Base-by-base conservation (phyloP, 1,284 basidiomycete species). In the Ceratobasidium sp. region DNA sequence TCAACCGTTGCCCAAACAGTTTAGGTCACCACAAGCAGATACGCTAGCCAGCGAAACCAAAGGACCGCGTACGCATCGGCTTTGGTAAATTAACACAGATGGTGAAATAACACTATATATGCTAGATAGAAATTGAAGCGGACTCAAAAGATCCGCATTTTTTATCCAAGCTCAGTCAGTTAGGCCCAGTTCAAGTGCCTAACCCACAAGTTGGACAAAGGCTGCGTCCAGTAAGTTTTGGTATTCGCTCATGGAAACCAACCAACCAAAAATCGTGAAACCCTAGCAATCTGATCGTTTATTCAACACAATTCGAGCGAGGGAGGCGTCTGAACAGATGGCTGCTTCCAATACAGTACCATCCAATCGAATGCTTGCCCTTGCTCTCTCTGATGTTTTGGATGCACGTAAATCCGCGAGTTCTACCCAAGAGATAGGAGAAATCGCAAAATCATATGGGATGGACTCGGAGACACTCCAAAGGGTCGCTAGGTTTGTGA, bases 61-160 rank as follows among this genome's bases (percentile, higher is more conserved):
- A 75, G 82, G 80, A 60, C 79, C 53, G 8, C 29, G 64, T 68
- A 83, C 79, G 83, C 87, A 85, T 68, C 34, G 50, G 71, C 65
- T 55, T 13, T 40, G 65, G 45, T 38, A 60, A 40, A 20, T 34
- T n/a, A n/a, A 42, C 32, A n/a, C 60, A 27, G 34, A 32, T 49
- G 22, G 40, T 42, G 25, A 25, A 20, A 25, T 34, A 20, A n/a
- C 25, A 25, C 25, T 20, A 3, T 15, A 35, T 31, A 35, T 15
- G 25, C 20, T 8, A 49, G n/a, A 27, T 74, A 93, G 92, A 80
- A 2, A 87, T 93, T 72, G 80, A 86, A 70, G 78, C 77, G 71
- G 92, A 94, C 75, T 85, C 86, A 6, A 82, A 81, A 72, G 92
- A 94, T 76, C 90, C 91, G 0, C 86, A 94, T 62, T 87, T 94